Percentiles rank a stretch among this genome's conserved stretches.
Evolutionary conservation across 1,139 yeast genomes (phyloP).

Genomic region (Candida tropicalis): DNA sequence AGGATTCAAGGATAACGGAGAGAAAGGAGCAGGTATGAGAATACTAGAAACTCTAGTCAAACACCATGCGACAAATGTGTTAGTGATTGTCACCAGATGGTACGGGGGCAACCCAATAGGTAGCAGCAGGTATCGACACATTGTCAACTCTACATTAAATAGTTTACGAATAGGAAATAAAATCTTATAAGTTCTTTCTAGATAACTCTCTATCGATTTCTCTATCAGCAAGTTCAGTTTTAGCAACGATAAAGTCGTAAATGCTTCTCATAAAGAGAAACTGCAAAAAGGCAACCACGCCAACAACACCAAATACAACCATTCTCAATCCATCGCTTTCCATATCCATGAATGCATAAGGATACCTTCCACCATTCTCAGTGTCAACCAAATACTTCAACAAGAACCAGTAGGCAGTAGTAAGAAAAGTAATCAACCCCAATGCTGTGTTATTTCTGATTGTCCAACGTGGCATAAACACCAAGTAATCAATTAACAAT

Average conservation of each 20-base stretch:
- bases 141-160: slow-evolving; percentile 54
- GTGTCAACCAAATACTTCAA: slow-evolving; percentile 51
- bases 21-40: slow-evolving; percentile 63
- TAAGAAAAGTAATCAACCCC: slow-evolving; percentile 35
- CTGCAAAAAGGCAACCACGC: slow-evolving; percentile 44
- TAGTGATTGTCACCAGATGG: slow-evolving; percentile 72
- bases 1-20: slow-evolving; percentile 66
- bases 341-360: slow-evolving; percentile 68
- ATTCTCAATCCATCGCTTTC: slow-evolving; percentile 43
- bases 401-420: slow-evolving; percentile 56
- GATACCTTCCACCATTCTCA: slow-evolving; percentile 53
- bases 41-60: slow-evolving; percentile 51
- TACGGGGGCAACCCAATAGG: slow-evolving; percentile 73
- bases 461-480: slow-evolving; percentile 54
- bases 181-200: slow-evolving; percentile 13
- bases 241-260: slow-evolving; percentile 25
- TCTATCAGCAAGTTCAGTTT: slow-evolving; percentile 19
- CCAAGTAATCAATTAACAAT: slow-evolving; percentile 54
- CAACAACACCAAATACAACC: slow-evolving; percentile 53
- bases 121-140: slow-evolving; percentile 63
- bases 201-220: slow-evolving; percentile 19
- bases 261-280: slow-evolving; percentile 32
- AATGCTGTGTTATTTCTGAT: slow-evolving; percentile 43
- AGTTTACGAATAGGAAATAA: slow-evolving; percentile 26
- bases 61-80: slow-evolving; percentile 48